Percentiles rank a stretch among this genome's conserved stretches.
Evolutionary conservation across 495 filamentous ascomycete genomes (phyloP).

Genomic region (Umbilicaria muhlenbergii): DNA sequence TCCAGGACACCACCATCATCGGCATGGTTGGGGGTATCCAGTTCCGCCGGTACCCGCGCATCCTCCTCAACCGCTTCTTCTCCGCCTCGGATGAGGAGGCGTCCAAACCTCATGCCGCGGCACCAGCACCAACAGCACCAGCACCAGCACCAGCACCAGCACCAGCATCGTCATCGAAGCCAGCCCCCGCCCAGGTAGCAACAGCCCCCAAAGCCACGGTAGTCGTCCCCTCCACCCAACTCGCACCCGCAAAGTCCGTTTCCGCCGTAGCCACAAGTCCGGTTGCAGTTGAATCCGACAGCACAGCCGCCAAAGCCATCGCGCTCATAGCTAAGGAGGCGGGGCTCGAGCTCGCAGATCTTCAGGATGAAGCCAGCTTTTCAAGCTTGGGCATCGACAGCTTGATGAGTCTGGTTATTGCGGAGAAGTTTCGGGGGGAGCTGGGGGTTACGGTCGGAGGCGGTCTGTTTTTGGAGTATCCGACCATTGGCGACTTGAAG

Average conservation of each 20-base stretch:
- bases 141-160: not conserved
- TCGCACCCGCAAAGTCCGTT: not conserved
- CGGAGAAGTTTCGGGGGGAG: slow-evolving; percentile 17
- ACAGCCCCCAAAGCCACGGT: too few relatives aligned
- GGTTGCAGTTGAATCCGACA: too few relatives aligned
- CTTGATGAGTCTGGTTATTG: slow-evolving; percentile 10
- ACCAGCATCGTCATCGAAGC: too few relatives aligned
- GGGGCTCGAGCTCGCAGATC: slow-evolving; percentile 17
- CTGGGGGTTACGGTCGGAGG: slow-evolving; percentile 21
- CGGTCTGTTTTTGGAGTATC: slow-evolving; percentile 25
- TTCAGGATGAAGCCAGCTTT: slow-evolving; percentile 18
- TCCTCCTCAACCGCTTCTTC: slow-evolving; percentile 23
- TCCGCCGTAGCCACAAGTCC: too few relatives aligned
- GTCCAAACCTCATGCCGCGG: not conserved
- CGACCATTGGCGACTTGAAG: slow-evolving; percentile 24
- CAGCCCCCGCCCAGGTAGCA: too few relatives aligned
- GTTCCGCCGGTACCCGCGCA: slow-evolving; percentile 19
- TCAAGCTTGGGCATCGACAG: slow-evolving; percentile 27
- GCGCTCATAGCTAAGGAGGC: slow-evolving; percentile 25
- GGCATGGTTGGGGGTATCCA: slow-evolving; percentile 20
- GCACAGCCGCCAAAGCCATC: slow-evolving; percentile 7
- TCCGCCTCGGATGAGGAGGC: slow-evolving; percentile 11
- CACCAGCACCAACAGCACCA: not conserved
- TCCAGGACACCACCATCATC: slow-evolving; percentile 19
- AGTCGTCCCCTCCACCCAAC: not conserved